A percentile compares a stretch with the other conserved stretches of the same genome.
Conservation (phyloP, 345 rosid species). For the Syzygium aqueum region DNA sequence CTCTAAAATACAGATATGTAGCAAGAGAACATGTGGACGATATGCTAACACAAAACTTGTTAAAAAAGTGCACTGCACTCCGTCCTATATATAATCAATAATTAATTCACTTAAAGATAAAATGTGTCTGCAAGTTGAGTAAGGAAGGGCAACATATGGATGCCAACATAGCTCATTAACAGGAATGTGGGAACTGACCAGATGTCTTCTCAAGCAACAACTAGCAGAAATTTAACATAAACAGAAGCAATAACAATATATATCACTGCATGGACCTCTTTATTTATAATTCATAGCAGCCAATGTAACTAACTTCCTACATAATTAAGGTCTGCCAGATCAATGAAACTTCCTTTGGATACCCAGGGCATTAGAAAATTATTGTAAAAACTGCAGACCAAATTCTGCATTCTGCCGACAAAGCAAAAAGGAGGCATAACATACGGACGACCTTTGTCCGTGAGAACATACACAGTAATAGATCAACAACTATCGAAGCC, state of each 20-base stretch:
- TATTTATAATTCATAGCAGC: background rate
- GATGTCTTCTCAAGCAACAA: background rate
- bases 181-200: background rate
- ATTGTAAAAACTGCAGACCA: background rate
- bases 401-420: background rate
- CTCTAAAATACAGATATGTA: background rate
- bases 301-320: background rate
- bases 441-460: background rate
- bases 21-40: background rate
- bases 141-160: background rate
- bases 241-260: background rate
- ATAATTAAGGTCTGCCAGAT: background rate
- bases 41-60: background rate
- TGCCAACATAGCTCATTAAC: background rate
- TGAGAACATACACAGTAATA: background rate
- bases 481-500: background rate
- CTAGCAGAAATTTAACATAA: background rate
- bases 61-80: background rate
- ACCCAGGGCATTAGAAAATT: background rate
- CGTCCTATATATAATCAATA: background rate
- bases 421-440: background rate
- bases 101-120: background rate
- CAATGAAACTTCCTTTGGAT: background rate
- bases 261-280: background rate
- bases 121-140: background rate